Conservation (phyloP, 495 filamentous ascomycete genomes). For the Xylaria grammica region DNA sequence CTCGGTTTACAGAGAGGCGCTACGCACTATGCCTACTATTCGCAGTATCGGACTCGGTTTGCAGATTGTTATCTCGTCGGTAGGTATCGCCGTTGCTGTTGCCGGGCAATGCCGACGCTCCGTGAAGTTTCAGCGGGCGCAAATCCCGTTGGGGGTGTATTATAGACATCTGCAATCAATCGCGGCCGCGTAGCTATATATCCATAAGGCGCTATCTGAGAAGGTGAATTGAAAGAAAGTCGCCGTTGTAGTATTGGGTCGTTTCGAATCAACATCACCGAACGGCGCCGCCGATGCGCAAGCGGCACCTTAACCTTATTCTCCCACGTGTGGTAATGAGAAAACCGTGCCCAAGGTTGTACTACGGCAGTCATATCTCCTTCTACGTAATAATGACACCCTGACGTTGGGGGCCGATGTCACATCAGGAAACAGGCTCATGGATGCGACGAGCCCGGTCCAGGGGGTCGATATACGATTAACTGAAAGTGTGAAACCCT, state of each 20-base stretch:
- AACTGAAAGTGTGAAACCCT: constrained; percentile 5
- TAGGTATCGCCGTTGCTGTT: too few species aligned
- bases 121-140: too few species aligned
- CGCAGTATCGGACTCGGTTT: too few species aligned
- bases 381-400: neutral
- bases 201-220: neutral
- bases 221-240: neutral
- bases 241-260: neutral
- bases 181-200: neutral
- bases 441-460: neutral
- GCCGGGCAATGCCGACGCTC: too few species aligned
- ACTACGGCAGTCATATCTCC: constrained; percentile 1
- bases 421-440: neutral
- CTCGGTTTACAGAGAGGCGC: too few species aligned
- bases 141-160: too few species aligned
- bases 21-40: too few species aligned
- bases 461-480: neutral
- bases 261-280: neutral
- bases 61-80: too few species aligned
- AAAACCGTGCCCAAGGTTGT: neutral
- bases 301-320: constrained; percentile 8
- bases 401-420: neutral
- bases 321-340: constrained; percentile 6
- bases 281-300: constrained; percentile 7
- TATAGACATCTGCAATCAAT: neutral